These are phyloP conservation scores for Beauveria medogensis DNA, from an alignment of 2,329 filamentous ascomycete genomes.

Conservation along the genomic window DNA sequence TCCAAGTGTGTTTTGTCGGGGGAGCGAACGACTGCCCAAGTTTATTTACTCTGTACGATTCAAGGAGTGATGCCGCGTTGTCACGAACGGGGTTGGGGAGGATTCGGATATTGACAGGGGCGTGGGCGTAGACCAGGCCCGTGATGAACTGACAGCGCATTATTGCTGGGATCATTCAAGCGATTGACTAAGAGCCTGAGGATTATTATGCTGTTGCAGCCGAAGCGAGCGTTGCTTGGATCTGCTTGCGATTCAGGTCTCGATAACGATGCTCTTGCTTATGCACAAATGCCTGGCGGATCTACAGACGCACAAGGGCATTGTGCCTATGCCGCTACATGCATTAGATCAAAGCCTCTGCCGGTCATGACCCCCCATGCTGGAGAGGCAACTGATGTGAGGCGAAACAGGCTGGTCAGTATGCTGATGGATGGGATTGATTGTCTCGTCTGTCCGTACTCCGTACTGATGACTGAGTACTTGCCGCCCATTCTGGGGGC, in stretches of 20 bases:
- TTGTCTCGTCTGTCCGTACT: not conserved
- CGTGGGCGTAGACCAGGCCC: not conserved
- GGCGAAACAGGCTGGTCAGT: not conserved
- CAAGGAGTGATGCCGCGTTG: not conserved
- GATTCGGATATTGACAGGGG: slow-evolving; percentile 7
- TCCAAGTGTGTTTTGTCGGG: not conserved
- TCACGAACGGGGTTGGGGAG: slow-evolving; percentile 2
- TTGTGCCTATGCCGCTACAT: slow-evolving; percentile 5
- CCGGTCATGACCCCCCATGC: not conserved
- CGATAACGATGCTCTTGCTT: slow-evolving; percentile 4
- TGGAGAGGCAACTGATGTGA: not conserved
- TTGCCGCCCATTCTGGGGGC: not conserved
- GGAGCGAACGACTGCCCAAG: not conserved
- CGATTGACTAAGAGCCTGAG: not conserved
- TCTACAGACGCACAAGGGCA: slow-evolving; percentile 5
- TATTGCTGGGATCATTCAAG: slow-evolving; percentile 4
- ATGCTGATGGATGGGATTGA: not conserved
- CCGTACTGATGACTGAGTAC: not conserved
- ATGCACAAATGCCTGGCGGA: slow-evolving; percentile 9
- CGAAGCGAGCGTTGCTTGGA: not conserved
- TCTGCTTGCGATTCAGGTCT: slow-evolving; percentile 1
- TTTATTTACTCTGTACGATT: not conserved
- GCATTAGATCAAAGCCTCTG: not conserved
- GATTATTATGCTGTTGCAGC: not conserved
- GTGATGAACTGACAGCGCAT: slow-evolving; percentile 4